Base-by-base conservation (phyloP, 495 filamentous ascomycete genomes). In the Aspergillus incahuasiensis region DNA sequence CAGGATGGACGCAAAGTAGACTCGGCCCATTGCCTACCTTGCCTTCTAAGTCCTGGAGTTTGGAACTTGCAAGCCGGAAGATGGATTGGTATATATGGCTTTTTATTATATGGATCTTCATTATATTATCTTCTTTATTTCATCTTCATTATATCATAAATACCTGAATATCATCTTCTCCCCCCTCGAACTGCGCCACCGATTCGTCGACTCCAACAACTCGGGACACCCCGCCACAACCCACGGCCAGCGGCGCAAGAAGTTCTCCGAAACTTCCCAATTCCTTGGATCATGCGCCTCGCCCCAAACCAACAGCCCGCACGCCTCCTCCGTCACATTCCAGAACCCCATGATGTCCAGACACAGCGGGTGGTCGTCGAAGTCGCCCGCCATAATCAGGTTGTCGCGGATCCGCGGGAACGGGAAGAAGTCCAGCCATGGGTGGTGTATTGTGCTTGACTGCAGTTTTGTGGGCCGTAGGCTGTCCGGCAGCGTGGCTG, bases 391-490 rank as follows among this genome's bases (percentile, higher is more conserved):
- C 20, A 59, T 49, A 35, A 83, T 76, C 19, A 80, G 60, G 39
- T 80, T 80, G 45, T 83, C 76, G 2, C 81, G 72, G 58, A 83
- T 67, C 18, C 61, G 65, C 16, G 74, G 71, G 28, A 74, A 67
- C 3, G 80, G 81, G 46, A 82, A 76, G 44, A 82, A 70, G 54
- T 83, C 79, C 16, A 84, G 60, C 73, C 79, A 84, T 0, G 76
- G 74, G 45, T 78, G 75, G 48, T 84, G 81, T 1, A 65, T 61
- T 6, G 67, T 61, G 0, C 57, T 53, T 11, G 48, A 54, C 55
- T 83, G 81, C 0, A 81, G 24, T 19, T 44, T 54, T 2, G 81
- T 83, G 1, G 79, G 79, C 2, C 70, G 69, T 1, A 85, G 70
- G 48, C 64, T 69, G 0, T 62, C 60, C 0, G 81, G 78, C n/a